phyloP scores from a whole-genome alignment of 1,284 basidiomycete genomes.

The Malassezia dermatis region DNA sequence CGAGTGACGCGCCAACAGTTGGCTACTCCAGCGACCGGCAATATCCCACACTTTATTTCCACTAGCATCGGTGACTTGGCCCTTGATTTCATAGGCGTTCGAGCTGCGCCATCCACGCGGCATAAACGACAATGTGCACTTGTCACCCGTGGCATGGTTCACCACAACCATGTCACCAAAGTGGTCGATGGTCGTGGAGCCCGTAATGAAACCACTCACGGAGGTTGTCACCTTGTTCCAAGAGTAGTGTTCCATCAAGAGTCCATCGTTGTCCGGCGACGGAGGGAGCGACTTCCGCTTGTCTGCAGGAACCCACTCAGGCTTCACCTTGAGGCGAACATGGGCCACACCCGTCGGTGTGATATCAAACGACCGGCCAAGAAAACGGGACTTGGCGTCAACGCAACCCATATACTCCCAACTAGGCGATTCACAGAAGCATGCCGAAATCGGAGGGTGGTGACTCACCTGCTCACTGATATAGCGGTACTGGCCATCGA shows the following conservation, averaged over 20 bases:
- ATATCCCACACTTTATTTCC: slow-evolving; percentile 74
- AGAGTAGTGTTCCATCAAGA: slow-evolving; percentile 60
- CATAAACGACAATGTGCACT: slow-evolving; percentile 83
- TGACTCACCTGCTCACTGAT: slow-evolving; percentile 90
- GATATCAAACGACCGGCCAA: slow-evolving; percentile 89
- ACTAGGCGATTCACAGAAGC: slow-evolving; percentile 62
- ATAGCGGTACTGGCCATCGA: slow-evolving; percentile 72
- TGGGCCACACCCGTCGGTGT: slow-evolving; percentile 88
- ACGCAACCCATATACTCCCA: slow-evolving; percentile 77
- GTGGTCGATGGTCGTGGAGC: slow-evolving; percentile 88
- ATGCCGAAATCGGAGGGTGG: slow-evolving; percentile 94
- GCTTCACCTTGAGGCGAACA: slow-evolving; percentile 62
- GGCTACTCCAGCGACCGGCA: slow-evolving; percentile 89
- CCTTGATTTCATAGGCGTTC: slow-evolving; percentile 83
- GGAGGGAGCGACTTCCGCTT: slow-evolving; percentile 15
- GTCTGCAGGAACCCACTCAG: slow-evolving; percentile 21
- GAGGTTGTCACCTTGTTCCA: slow-evolving; percentile 66
- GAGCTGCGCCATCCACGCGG: slow-evolving; percentile 86
- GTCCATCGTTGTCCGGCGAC: not conserved
- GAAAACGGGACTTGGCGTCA: slow-evolving; percentile 43
- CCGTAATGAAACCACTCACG: slow-evolving; percentile 78
- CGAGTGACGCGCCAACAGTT: slow-evolving; percentile 69
- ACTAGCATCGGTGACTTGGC: slow-evolving; percentile 61
- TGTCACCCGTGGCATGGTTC: slow-evolving; percentile 86
- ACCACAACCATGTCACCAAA: slow-evolving; percentile 83